Base-by-base conservation (phyloP, 306 rosid genomes). In the Cucurbita pepo region DNA sequence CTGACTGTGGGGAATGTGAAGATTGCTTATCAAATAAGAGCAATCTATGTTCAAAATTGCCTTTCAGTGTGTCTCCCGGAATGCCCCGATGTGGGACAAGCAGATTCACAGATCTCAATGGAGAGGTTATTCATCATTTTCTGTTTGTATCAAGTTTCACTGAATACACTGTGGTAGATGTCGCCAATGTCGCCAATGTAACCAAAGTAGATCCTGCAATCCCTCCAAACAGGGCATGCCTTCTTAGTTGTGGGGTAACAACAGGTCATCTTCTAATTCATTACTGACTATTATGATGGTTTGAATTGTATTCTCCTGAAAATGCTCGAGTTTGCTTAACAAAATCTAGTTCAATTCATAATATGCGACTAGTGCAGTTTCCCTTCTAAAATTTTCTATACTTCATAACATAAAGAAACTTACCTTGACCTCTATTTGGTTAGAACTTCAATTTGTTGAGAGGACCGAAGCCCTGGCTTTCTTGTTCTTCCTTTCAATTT, bases 171-270 rank as follows among this genome's bases (percentile, higher is more conserved):
- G 97, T 87, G 69, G 79, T 90, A 1, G 96, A 88, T 73, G 67
- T 86, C 40, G 94, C 88, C 76, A 81, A 88, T 73, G 67, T 86
- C 40, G 94, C 88, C 76, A 81, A 90, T 69, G 45, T 90, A 18
- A 77, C 83, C 41, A 93, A 88, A 83, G 81, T 88, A 59, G 83
- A 85, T 38, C 83, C 89, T 0, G 12, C 71, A 30, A 22, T 86
- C 69, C 91, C 98, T 59, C 90, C 93, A 53, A 77, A 75, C 51
- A 83, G 77, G 76, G 94, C 94, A 38, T 91, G 94, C 72, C 94
- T 90, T 69, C 82, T 93, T 19, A 87, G 94, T 8, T 93, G 98
- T 54, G 96, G 96, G 56, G 86, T 93, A 75, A 85, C 94, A 51
- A 87, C 98, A 5, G 98, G 98, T 91, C 77, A 58, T 15, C 7